Percentiles rank a stretch among this genome's conserved stretches.
Conservation (phyloP, 805 yeast species). For the Kazachstania africana region DNA sequence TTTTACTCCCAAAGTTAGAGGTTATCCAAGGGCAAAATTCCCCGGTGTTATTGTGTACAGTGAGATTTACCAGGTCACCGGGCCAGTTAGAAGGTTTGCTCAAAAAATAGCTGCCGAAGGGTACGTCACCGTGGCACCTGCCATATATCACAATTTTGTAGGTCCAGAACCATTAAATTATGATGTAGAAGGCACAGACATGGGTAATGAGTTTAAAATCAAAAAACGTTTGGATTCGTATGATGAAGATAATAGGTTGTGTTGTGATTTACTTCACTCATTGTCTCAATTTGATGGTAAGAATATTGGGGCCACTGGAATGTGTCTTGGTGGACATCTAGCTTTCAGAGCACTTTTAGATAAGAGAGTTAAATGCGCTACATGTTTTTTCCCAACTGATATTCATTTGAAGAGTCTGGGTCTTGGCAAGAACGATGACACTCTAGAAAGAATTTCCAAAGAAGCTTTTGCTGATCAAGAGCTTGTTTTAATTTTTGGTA, state of each 20-base stretch:
- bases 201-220: constrained; percentile 56
- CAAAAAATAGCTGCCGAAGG: constrained; percentile 73
- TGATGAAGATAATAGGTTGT: constrained; percentile 59
- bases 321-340: constrained; percentile 79
- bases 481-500: constrained; percentile 60
- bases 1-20: constrained; percentile 56
- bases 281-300: constrained; percentile 54
- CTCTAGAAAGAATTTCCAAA: constrained; percentile 40
- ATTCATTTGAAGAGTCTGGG: constrained; percentile 62
- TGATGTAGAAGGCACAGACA: constrained; percentile 64
- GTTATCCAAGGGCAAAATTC: constrained; percentile 67
- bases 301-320: constrained; percentile 69
- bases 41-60: constrained; percentile 74
- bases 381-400: constrained; percentile 73
- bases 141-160: constrained; percentile 66
- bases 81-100: constrained; percentile 71
- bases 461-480: constrained; percentile 47
- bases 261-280: constrained; percentile 48
- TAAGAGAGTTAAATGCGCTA: constrained; percentile 50
- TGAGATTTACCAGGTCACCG: constrained; percentile 74
- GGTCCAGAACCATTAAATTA: constrained; percentile 53
- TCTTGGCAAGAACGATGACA: constrained; percentile 51
- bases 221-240: constrained; percentile 59
- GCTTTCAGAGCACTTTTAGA: constrained; percentile 60
- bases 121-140: constrained; percentile 67